A percentile compares a stretch with the other conserved stretches of the same genome.
Conservation (phyloP, 2,329 filamentous ascomycete genomes). For the Tolypocladium pustulatum region DNA sequence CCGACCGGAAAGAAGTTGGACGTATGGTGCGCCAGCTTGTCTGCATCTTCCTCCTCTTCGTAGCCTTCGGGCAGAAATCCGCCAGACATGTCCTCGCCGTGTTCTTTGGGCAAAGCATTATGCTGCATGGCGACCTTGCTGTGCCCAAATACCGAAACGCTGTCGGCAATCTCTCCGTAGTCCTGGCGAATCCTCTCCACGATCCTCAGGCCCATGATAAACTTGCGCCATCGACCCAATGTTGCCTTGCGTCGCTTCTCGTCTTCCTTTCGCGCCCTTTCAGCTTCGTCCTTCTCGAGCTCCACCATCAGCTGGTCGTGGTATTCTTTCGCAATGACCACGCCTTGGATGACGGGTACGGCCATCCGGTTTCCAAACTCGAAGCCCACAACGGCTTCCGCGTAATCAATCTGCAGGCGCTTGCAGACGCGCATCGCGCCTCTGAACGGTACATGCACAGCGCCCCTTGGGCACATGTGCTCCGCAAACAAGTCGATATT, state of each 20-base stretch:
- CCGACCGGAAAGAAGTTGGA: slow-evolving; percentile 39
- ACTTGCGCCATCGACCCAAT: slow-evolving; percentile 72
- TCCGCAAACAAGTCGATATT: slow-evolving; percentile 95
- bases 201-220: slow-evolving; percentile 77
- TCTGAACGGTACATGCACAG: slow-evolving; percentile 70
- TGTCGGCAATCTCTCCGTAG: slow-evolving; percentile 54
- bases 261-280: slow-evolving; percentile 68
- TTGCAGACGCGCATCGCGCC: slow-evolving; percentile 74
- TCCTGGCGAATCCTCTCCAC: slow-evolving; percentile 65
- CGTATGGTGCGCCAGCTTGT: slow-evolving; percentile 16
- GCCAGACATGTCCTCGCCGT: slow-evolving; percentile 44
- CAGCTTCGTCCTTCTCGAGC: slow-evolving; percentile 66
- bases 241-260: slow-evolving; percentile 69
- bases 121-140: slow-evolving; percentile 16
- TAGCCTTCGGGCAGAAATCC: slow-evolving; percentile 51
- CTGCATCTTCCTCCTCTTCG: slow-evolving; percentile 34
- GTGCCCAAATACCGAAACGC: slow-evolving; percentile 44
- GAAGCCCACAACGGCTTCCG: slow-evolving; percentile 91
- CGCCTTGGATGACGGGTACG: slow-evolving; percentile 81
- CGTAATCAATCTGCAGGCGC: slow-evolving; percentile 74
- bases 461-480: slow-evolving; percentile 80
- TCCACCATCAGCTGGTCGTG: slow-evolving; percentile 65
- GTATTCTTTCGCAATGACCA: slow-evolving; percentile 78
- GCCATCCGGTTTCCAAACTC: slow-evolving; percentile 94
- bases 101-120: slow-evolving; percentile 12